Conservation (phyloP, 164 flowering plant species). For the Magnolia officinalis region DNA sequence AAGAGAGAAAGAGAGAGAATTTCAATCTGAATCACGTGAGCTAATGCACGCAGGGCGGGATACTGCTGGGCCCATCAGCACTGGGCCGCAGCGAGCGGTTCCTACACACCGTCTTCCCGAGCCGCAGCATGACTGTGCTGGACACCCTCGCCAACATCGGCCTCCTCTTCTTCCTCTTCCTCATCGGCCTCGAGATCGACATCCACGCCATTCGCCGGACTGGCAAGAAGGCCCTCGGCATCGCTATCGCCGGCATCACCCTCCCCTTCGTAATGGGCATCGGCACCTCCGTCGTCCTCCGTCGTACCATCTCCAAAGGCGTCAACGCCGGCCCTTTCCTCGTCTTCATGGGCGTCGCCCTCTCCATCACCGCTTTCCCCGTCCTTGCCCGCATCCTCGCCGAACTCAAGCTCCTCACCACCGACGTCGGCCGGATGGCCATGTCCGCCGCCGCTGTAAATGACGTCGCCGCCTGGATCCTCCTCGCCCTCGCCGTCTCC, state of each 20-base stretch:
- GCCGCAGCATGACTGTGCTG: slow-evolving; percentile 23
- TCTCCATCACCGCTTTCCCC: slow-evolving; percentile 35
- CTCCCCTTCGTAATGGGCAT: slow-evolving; percentile 26
- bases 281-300: slow-evolving; percentile 24
- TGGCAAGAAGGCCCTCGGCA: slow-evolving; percentile 22
- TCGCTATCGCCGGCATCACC: slow-evolving; percentile 24
- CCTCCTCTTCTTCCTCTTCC: slow-evolving; percentile 28
- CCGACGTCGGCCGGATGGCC: slow-evolving; percentile 29
- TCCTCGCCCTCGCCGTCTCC: slow-evolving; percentile 31
- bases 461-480: slow-evolving; percentile 34
- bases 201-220: slow-evolving; percentile 18
- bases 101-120: slow-evolving; percentile 25
- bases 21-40: no score
- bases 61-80: slow-evolving; percentile 31
- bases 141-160: slow-evolving; percentile 34
- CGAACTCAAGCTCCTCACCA: slow-evolving; percentile 31
- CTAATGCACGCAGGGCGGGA: slow-evolving; percentile 24
- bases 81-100: slow-evolving; percentile 23
- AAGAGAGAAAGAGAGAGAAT: no score
- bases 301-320: slow-evolving; percentile 22
- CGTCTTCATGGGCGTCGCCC: slow-evolving; percentile 33
- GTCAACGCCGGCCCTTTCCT: slow-evolving; percentile 19
- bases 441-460: slow-evolving; percentile 36
- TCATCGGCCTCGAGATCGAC: slow-evolving; percentile 30
- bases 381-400: slow-evolving; percentile 38